Base-by-base conservation (phyloP, 108 stramenopile species). In the Phaeodactylum tricornutum region DNA sequence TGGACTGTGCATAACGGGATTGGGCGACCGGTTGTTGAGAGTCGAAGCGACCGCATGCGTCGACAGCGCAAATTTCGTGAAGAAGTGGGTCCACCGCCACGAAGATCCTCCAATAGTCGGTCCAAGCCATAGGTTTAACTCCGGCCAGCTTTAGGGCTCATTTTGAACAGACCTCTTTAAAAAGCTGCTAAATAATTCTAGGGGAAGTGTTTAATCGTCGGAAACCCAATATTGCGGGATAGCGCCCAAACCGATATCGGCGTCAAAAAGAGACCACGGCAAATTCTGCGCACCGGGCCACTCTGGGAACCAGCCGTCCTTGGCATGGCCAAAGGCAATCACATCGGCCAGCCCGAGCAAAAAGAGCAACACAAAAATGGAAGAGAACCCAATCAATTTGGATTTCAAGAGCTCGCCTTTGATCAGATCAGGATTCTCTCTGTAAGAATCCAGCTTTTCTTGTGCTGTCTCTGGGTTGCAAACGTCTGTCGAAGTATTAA, bases 1-100 rank as follows among this genome's bases (percentile, higher is more conserved):
- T 72, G 64, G 58, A 62, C 56, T 32, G 35, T 84, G 41, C 57
- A 81, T 59, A 67, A 80, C 33, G 83, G 83, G 9, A 64, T 84
- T 29, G 83, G 83, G 3, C 74, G 69, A 11, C 59, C 74, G 16
- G 43, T 75, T 8, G 53, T 75, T 25, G 28, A 27, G 19, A 41
- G 24, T 3, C 5, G 53, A 29, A 55, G 53, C 12, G 53, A 55
- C 29, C 50, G 50, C 2, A 20, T 33, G 32, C 45, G 45, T 4
- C 39, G 39, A n/a, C n/a, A n/a, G n/a, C n/a, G n/a, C n/a, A n/a
- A n/a, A n/a, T n/a, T n/a, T n/a, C n/a, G n/a, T n/a, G n/a, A n/a
- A n/a, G n/a, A n/a, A n/a, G n/a, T n/a, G n/a, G n/a, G n/a, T n/a
- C n/a, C n/a, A n/a, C n/a, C n/a, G n/a, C n/a, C n/a, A n/a, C n/a